Evolutionary conservation across 2,329 filamentous ascomycete species (phyloP), one percentile per base, ranked within the genome.

Genomic region (Seiridium cupressi): DNA sequence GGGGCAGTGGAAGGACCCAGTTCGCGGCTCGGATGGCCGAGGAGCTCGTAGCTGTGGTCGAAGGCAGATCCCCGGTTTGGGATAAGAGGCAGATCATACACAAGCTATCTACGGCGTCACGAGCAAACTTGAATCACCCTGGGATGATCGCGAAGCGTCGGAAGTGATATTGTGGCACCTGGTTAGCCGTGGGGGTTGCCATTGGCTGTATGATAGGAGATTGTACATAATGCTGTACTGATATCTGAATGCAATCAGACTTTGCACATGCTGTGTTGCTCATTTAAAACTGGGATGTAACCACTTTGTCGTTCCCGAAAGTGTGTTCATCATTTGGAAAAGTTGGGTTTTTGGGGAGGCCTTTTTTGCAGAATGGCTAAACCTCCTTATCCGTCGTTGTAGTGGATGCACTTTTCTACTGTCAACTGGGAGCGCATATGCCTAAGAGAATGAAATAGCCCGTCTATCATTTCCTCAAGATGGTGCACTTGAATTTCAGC

Each of bases 31-130:
- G 91, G 59, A 84, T 98, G 63, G 93, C 92, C 1, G 89, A 94
- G 72, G 94, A 97, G 82, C 80, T 98, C 62, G 83, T 98, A 58
- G 84, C 89, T 42, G 90, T 98, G 34, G 88, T 96, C 8, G 93
- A 98, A 81, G 95, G 95, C 38, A 85, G 85, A 69, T 96, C 92
- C 65, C 73, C 77, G 32, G 89, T 92, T 51, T 99, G 95, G 95
- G 92, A 96, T 47, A 89, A 86, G 81, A 84, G 95, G 67, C 82
- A 84, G 65, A 77, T 81, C 64, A 78, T 96, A 59, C 95, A 99
- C 78, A 96, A 93, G 84, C 77, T 89, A 67, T 93, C 86, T 63
- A 92, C 93, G 42, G 84, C 86, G 35, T 85, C 90, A 34, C 85
- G 95, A 77, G 89, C 90, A 40, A 98, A 97, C 71, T 67, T 88